A percentile compares a stretch with the other conserved stretches of the same genome.
These are phyloP conservation scores for Tulasnella sp. DNA, from an alignment of 768 basidiomycete species.

Conservation along the genomic window DNA sequence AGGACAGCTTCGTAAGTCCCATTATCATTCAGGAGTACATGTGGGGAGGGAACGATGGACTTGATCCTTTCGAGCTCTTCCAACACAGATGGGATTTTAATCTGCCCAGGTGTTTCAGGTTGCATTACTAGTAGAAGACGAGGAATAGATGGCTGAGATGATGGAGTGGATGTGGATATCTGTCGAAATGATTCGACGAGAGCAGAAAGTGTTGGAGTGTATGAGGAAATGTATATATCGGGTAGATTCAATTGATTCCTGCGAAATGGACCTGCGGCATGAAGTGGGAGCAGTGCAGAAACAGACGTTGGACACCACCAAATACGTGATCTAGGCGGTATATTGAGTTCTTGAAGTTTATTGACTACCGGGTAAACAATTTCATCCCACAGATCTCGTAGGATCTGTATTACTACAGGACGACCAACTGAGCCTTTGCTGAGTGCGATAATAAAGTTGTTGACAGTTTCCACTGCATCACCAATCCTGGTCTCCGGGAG, in stretches of 20 bases:
- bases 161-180: too few species aligned
- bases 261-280: neutral
- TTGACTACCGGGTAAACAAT: neutral
- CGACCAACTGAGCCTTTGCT: too few species aligned
- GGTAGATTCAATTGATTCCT: neutral
- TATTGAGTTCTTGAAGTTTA: neutral
- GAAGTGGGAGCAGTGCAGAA: neutral
- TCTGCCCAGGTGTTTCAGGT: neutral
- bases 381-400: neutral
- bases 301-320: neutral
- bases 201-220: neutral
- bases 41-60: neutral
- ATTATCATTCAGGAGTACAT: neutral
- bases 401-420: too few species aligned
- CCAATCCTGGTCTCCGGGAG: conserved; percentile 1
- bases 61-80: neutral
- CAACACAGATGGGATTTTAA: neutral
- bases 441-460: too few species aligned
- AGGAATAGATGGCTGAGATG: too few species aligned
- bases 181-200: too few species aligned
- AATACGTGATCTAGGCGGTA: neutral
- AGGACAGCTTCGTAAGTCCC: conserved; percentile 1
- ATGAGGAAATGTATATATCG: neutral
- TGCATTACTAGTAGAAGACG: neutral
- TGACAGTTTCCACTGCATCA: too few species aligned